Conservation (phyloP, 331 rosid genomes). For the Arachis monticola region DNA sequence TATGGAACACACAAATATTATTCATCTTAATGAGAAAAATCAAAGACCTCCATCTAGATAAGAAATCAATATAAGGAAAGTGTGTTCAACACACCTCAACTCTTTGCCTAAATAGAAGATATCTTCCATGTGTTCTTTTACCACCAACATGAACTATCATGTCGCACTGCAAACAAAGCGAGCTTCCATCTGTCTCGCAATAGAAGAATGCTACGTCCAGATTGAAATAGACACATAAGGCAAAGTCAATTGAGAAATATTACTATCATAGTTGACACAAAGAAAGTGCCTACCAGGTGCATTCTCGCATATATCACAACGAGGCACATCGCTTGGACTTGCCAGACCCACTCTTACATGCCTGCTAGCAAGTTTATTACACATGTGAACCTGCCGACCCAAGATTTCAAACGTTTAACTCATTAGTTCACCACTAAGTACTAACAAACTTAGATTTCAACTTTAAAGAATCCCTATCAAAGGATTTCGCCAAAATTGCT, state of each 20-base stretch:
- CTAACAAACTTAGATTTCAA: slow-evolving; percentile 28
- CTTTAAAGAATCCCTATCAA: not conserved
- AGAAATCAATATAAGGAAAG: not conserved
- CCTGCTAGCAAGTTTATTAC: slow-evolving; percentile 95
- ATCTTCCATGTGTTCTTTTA: slow-evolving; percentile 95
- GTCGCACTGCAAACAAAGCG: slow-evolving; percentile 97
- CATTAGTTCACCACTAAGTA: slow-evolving; percentile 28
- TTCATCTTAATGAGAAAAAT: not conserved
- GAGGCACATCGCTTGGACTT: slow-evolving; percentile 86
- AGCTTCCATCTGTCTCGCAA: slow-evolving; percentile 95
- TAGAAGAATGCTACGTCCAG: slow-evolving; percentile 87
- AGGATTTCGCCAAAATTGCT: slow-evolving; percentile 1
- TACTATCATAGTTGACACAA: not conserved
- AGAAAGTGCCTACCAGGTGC: slow-evolving; percentile 76
- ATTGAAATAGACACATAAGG: slow-evolving; percentile 44
- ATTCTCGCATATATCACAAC: slow-evolving; percentile 95
- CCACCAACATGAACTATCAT: slow-evolving; percentile 98
- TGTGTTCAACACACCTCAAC: slow-evolving; percentile 47
- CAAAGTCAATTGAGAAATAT: not conserved
- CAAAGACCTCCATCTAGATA: slow-evolving; percentile 11
- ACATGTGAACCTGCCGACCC: slow-evolving; percentile 84
- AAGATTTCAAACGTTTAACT: slow-evolving; percentile 33
- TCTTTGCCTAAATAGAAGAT: slow-evolving; percentile 89
- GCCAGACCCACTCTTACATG: slow-evolving; percentile 98
- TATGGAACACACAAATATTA: slow-evolving; percentile 45